Percentiles rank a stretch among this genome's conserved stretches.
Conservation (phyloP, 2,329 filamentous ascomycete species). For the Ophioceras dolichostomum region DNA sequence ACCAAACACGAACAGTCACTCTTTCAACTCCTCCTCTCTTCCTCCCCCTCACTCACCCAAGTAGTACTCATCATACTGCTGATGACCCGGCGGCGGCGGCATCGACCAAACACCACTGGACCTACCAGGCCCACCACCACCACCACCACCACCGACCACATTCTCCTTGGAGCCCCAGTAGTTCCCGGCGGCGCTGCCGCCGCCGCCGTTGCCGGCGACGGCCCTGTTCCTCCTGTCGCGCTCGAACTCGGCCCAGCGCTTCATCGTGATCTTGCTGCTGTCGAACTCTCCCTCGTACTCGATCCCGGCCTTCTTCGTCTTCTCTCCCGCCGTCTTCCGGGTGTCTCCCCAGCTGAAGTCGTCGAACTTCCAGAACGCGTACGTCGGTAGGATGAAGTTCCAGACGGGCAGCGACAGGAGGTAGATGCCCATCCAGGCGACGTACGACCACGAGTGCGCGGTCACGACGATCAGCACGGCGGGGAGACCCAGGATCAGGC, state of each 20-base stretch:
- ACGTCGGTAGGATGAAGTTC: slow-evolving; percentile 91
- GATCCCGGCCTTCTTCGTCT: slow-evolving; percentile 73
- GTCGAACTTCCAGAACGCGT: slow-evolving; percentile 99
- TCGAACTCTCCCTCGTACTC: slow-evolving; percentile 95
- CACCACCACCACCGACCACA: slow-evolving; percentile 25
- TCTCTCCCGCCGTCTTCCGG: slow-evolving; percentile 85
- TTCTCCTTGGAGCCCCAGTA: slow-evolving; percentile 44
- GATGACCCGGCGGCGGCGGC: slow-evolving; percentile 26
- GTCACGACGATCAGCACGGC: slow-evolving; percentile 87
- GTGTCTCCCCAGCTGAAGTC: slow-evolving; percentile 99
- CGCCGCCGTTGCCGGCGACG: too few species aligned
- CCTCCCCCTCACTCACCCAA: slow-evolving; percentile 31
- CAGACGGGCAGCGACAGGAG: slow-evolving; percentile 85
- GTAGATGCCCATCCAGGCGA: slow-evolving; percentile 96
- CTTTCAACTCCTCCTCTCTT: background rate
- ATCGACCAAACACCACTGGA: slow-evolving; percentile 25
- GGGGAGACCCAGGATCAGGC: slow-evolving; percentile 83
- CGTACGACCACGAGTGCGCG: slow-evolving; percentile 83
- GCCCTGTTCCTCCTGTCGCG: slow-evolving; percentile 40
- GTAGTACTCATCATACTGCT: slow-evolving; percentile 43
- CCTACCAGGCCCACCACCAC: too few species aligned
- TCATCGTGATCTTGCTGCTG: slow-evolving; percentile 98
- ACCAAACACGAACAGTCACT: background rate
- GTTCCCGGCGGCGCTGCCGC: too few species aligned
- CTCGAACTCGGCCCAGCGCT: slow-evolving; percentile 96